Conservation (phyloP, 805 yeast genomes). For the Tetrapisispora nanseiensis region DNA sequence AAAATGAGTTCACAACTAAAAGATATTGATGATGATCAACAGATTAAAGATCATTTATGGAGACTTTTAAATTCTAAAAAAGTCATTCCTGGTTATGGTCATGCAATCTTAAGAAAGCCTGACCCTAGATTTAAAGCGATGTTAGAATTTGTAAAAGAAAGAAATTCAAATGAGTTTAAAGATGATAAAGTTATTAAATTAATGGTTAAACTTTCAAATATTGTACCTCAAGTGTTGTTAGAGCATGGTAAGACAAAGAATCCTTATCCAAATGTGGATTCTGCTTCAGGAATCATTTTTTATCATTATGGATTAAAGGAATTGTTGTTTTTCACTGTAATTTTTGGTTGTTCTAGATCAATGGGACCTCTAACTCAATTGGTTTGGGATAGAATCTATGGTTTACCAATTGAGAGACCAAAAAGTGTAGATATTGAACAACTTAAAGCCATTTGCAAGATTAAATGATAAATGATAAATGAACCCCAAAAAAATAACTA, state of each 20-base stretch:
- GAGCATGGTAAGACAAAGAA: constrained; percentile 79
- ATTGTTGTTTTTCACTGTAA: constrained; percentile 65
- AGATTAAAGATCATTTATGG: constrained; percentile 64
- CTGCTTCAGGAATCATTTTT: constrained; percentile 68
- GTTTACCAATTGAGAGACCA: constrained; percentile 77
- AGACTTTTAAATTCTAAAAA: constrained; percentile 58
- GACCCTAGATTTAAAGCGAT: constrained; percentile 76
- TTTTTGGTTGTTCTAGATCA: constrained; percentile 75
- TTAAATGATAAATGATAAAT: not conserved
- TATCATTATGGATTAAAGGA: constrained; percentile 73
- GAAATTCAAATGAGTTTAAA: constrained; percentile 44
- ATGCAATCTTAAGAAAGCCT: constrained; percentile 74
- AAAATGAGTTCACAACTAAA: constrained; percentile 45
- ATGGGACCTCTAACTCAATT: constrained; percentile 72
- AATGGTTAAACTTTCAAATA: constrained; percentile 53
- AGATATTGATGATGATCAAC: constrained; percentile 25
- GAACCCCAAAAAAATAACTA: too few relatives aligned
- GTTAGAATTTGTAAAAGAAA: constrained; percentile 51
- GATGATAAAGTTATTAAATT: constrained; percentile 56
- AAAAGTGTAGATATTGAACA: constrained; percentile 32
- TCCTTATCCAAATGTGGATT: constrained; percentile 80
- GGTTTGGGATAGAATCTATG: constrained; percentile 68
- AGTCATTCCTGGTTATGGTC: constrained; percentile 84
- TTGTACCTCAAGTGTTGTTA: constrained; percentile 66
- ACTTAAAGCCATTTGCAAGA: constrained; percentile 9